Conservation (phyloP, 768 basidiomycete genomes). For the Suillus paluster region DNA sequence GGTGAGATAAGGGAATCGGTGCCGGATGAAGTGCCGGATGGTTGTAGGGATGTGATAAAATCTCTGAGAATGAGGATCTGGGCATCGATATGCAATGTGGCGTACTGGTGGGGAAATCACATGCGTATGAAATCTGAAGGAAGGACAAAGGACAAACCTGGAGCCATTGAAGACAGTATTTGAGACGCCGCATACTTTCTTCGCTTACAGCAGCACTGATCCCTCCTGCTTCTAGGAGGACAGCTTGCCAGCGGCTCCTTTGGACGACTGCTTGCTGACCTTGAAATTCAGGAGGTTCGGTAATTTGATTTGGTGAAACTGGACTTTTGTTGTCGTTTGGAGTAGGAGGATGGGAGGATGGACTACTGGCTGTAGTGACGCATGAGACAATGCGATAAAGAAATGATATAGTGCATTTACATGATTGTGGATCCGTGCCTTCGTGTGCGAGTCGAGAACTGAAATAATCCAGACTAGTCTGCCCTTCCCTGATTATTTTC, state of each 20-base stretch:
- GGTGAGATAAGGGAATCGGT: constrained; percentile 43
- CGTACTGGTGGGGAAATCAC: constrained; percentile 58
- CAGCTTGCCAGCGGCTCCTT: constrained; percentile 84
- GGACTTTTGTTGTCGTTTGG: constrained; percentile 24
- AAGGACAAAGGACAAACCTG: constrained; percentile 53
- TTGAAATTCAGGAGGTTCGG: constrained; percentile 20
- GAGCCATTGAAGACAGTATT: constrained; percentile 88
- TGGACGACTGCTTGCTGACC: constrained; percentile 60
- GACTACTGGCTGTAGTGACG: constrained; percentile 11
- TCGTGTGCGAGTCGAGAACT: constrained; percentile 6
- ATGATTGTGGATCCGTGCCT: not conserved
- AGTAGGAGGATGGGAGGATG: not conserved
- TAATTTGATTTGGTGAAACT: constrained; percentile 25
- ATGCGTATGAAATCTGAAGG: not conserved
- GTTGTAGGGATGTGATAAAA: constrained; percentile 75
- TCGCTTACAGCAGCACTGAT: constrained; percentile 88
- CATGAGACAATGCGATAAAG: constrained; percentile 7
- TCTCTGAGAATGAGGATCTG: constrained; percentile 85
- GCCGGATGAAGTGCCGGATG: constrained; percentile 28
- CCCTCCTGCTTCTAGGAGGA: constrained; percentile 86
- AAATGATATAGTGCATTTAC: constrained; percentile 12
- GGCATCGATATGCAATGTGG: constrained; percentile 84
- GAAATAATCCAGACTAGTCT: constrained; percentile 4
- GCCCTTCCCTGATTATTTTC: not conserved
- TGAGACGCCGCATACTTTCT: constrained; percentile 84